Evolutionary conservation across 495 filamentous ascomycete genomes (phyloP), one percentile per base, ranked within the genome.

Genomic region (Oidiodendron maius): DNA sequence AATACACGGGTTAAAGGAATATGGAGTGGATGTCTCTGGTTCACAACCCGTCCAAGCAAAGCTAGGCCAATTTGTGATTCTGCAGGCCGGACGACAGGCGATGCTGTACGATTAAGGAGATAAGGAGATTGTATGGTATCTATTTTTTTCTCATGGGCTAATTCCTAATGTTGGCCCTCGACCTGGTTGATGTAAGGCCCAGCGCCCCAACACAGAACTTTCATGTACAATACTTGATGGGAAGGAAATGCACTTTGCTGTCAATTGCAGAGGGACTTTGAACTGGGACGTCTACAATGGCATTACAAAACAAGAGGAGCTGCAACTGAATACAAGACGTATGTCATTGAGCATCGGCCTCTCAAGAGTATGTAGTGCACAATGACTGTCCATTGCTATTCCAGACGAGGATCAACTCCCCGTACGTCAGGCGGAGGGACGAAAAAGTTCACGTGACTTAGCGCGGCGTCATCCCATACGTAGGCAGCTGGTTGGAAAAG

Each of bases 61-160:
- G 50, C 45, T 44, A 39, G 28, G 23, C 15, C 40, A 17, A 17
- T 10, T 44, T 44, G 38, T 24, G 3, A 49, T 44, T 54, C 46
- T 54, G 50, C 55, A 36, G 50, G 46, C 35, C 38, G 38, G 55
- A 50, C 21, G 21, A 26, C n/a, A 46, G 41, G 44, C 52, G 46
- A 50, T 41, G 48, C 41, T 56, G 53, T 56, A 56, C 53, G 52
- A 48, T 48, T 56, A 56, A 24, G 51, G 28, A 15, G 24, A 21
- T n/a, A 9, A 40, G 13, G 41, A 23, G 13, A 23, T 15, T 44
- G 41, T 28, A 28, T 44, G 23, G 38, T 52, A 45, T 46, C 24
- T 51, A 46, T 46, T 46, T 18, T 8, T 25, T 46, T 44, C 28
- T 22, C 4, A 37, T 15, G 15, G 28, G 20, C 18, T 8, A 12